Evolutionary conservation across 805 yeast genomes (phyloP), one percentile per base, ranked within the genome.

Genomic region (Starmerella khaoyaiensis): DNA sequence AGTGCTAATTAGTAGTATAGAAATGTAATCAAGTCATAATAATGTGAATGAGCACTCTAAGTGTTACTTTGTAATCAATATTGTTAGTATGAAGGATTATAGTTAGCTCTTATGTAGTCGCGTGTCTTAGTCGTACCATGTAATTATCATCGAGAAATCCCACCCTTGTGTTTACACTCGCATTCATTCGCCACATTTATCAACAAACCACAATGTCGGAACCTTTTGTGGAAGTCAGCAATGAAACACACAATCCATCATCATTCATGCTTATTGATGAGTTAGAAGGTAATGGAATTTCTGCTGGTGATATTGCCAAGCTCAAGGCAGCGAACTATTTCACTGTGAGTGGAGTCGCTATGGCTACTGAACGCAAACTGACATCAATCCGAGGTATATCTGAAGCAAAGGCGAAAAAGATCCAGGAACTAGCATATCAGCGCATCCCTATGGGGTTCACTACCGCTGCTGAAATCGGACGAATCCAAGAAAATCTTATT

Each of bases 361-460:
- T 83, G 53, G 82, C 95, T 5, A 93, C 96, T 15, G 79, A 80
- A 53, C 77, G 87, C 49, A 74, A 71, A 5, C 64, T 87, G 29
- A 60, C 81, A 29, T 68, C 69, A 6, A 79, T 90, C 27, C 84
- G 82, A 56, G 98, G 98, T 31, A 84, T 90, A 24, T 79, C 94
- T 9, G 98, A 90, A 54, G 87, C 87, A 36, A 90, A 90, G 56
- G 96, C 96, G 1, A 96, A 83, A 51, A 74, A 75, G 48, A 63
- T 90, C 35, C 63, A 86, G 35, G 68, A 67, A 29, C 95, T 82
- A 51, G 95, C 97, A 0, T 70, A 87, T 27, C 76, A 79, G 51
- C 62, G 76, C 33, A 96, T 87, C 3, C 95, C 94, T 6, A 72
- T 90, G 76, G 98, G 98, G 0, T 90, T 90, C 63, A 87, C 95